Percentiles rank a stretch among this genome's conserved stretches.
Conservation (phyloP, 495 filamentous ascomycete genomes). For the Penicillium waksmanii region DNA sequence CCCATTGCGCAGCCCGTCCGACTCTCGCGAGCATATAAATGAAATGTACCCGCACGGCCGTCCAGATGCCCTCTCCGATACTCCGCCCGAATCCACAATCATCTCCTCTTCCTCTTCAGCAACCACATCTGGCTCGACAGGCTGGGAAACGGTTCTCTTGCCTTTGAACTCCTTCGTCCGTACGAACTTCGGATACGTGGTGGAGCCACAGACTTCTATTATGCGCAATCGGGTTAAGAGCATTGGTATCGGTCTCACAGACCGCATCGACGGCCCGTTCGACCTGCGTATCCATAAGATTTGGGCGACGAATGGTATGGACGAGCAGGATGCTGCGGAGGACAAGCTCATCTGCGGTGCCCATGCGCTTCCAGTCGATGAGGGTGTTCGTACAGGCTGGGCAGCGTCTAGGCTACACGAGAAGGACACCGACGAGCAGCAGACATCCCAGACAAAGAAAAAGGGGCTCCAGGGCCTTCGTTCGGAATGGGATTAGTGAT, state of each 20-base stretch:
- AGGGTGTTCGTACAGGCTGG: conserved; percentile 44
- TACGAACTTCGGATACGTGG: conserved; percentile 86
- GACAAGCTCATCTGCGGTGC: conserved; percentile 47
- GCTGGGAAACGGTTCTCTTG: conserved; percentile 93
- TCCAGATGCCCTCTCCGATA: conserved; percentile 42
- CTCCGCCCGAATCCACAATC: conserved; percentile 45
- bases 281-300: conserved; percentile 81
- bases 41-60: conserved; percentile 22
- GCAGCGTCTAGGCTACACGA: conserved; percentile 6
- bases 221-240: conserved; percentile 81
- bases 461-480: conserved; percentile 45
- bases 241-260: conserved; percentile 85
- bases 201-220: conserved; percentile 89
- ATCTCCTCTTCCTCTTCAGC: conserved; percentile 37
- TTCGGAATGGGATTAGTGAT: conserved; percentile 44
- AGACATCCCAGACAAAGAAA: conserved; percentile 21
- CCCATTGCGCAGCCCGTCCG: conserved; percentile 1
- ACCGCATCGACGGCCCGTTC: conserved; percentile 84
- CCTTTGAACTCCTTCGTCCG: conserved; percentile 91
- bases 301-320: conserved; percentile 67
- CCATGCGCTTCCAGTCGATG: conserved; percentile 47
- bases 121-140: conserved; percentile 58
- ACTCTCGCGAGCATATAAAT: background rate
- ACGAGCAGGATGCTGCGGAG: conserved; percentile 44
- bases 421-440: conserved; percentile 6